These are phyloP conservation scores for Opeltia flavorubescens DNA, from an alignment of 495 filamentous ascomycete genomes.

Conservation along the genomic window DNA sequence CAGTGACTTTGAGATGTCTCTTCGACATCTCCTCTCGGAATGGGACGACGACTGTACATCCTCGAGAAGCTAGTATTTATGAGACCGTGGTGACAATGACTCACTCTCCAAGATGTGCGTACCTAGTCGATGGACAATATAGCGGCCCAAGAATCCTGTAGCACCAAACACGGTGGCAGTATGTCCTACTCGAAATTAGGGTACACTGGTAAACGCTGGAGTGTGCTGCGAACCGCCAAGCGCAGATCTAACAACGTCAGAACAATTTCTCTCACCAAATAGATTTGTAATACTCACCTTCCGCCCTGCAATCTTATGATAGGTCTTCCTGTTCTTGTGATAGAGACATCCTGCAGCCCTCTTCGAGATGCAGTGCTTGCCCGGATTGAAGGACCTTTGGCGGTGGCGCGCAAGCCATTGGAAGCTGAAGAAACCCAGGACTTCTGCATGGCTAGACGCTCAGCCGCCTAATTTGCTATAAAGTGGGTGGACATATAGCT, in stretches of 20 bases:
- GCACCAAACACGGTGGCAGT: constrained; percentile 97
- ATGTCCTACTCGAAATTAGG: constrained; percentile 46
- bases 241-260: constrained; percentile 44
- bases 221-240: constrained; percentile 53
- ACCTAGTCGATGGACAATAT: constrained; percentile 96
- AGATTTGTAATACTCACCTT: constrained; percentile 41
- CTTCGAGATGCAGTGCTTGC: constrained; percentile 19
- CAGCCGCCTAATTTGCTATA: not conserved
- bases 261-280: constrained; percentile 10
- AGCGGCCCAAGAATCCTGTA: constrained; percentile 88
- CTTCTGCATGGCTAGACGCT: constrained; percentile 31
- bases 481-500: no score
- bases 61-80: constrained; percentile 55
- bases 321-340: constrained; percentile 77
- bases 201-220: constrained; percentile 16
- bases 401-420: constrained; percentile 13
- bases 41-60: constrained; percentile 86
- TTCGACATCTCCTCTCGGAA: constrained; percentile 97
- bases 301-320: constrained; percentile 71
- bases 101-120: constrained; percentile 17
- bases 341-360: constrained; percentile 61
- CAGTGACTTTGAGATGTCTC: constrained; percentile 86
- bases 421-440: constrained; percentile 26
- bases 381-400: not conserved
- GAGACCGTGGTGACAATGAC: constrained; percentile 16